A percentile compares a stretch with the other conserved stretches of the same genome.
Evolutionary conservation across 2,329 filamentous ascomycete species (phyloP).

Genomic region (Orbilia blumenaviensis): DNA sequence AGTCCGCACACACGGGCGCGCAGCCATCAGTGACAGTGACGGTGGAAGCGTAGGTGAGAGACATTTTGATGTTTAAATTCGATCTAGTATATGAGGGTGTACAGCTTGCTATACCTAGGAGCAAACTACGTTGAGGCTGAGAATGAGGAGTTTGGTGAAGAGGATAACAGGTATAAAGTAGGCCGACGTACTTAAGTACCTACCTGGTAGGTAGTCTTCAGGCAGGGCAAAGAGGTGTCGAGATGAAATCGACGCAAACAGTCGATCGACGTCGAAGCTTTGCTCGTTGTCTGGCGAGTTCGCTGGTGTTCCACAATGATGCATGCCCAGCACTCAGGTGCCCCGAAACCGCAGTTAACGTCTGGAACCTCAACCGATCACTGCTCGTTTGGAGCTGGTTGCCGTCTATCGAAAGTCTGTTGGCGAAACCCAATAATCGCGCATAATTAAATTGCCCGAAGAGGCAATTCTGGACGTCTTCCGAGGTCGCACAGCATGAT

Average conservation of each 20-base stretch:
- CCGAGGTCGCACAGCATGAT: neutral
- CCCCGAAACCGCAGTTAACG: neutral
- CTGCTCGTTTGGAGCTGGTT: neutral
- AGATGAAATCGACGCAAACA: neutral
- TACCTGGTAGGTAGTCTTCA: too few species aligned
- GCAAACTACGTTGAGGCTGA: too few species aligned
- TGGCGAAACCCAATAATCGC: neutral
- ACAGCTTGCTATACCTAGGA: too few species aligned
- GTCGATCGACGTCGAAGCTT: neutral
- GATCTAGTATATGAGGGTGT: neutral
- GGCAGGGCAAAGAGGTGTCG: neutral
- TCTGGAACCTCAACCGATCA: neutral
- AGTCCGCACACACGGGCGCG: conserved; percentile 13
- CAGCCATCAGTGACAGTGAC: neutral
- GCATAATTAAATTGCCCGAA: neutral
- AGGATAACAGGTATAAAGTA: too few species aligned
- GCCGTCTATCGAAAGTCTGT: neutral
- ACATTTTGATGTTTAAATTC: conserved; percentile 7
- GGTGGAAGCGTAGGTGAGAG: conserved; percentile 12
- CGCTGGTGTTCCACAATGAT: neutral
- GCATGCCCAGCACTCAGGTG: neutral
- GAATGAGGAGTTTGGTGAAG: neutral
- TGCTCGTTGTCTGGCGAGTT: neutral
- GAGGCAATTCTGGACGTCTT: neutral
- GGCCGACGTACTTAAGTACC: too few species aligned